Percentiles rank a stretch among this genome's conserved stretches.
phyloP scores from a whole-genome alignment of 306 rosid genomes.

The Medicago ruthenica region DNA sequence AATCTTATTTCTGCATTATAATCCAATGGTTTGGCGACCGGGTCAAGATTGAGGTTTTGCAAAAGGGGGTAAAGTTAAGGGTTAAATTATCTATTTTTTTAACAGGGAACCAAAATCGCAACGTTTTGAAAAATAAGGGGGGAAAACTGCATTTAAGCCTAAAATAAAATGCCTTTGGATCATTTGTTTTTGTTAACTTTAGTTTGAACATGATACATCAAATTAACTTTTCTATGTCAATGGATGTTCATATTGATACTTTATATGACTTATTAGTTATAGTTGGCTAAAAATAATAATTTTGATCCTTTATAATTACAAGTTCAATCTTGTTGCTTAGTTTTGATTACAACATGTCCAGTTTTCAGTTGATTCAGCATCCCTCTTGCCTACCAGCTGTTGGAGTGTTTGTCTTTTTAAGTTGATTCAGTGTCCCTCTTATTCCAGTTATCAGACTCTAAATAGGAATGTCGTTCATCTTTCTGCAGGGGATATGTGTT shows the following conservation, averaged over 20 bases:
- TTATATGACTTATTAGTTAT: slow-evolving; percentile 3
- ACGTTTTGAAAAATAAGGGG: too few relatives aligned
- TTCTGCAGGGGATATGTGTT: slow-evolving; percentile 96
- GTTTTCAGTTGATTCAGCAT: not conserved
- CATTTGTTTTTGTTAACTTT: not conserved
- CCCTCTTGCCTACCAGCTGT: not conserved
- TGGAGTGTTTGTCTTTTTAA: not conserved
- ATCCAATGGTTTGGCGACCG: slow-evolving; percentile 20
- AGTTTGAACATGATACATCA: not conserved
- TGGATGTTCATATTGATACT: slow-evolving; percentile 4
- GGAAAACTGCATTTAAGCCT: too few relatives aligned
- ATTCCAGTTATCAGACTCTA: slow-evolving; percentile 15
- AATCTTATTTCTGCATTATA: slow-evolving; percentile 26
- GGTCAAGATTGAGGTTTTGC: too few relatives aligned
- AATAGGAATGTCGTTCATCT: slow-evolving; percentile 37
- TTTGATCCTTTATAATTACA: slow-evolving; percentile 5
- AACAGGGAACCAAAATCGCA: too few relatives aligned
- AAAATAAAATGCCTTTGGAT: too few relatives aligned
- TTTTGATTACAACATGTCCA: slow-evolving; percentile 11
- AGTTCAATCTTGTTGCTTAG: slow-evolving; percentile 15
- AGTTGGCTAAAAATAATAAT: slow-evolving; percentile 4
- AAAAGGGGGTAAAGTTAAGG: too few relatives aligned
- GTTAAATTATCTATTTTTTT: too few relatives aligned
- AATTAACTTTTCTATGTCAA: not conserved
- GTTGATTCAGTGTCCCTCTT: not conserved